Conservation (phyloP, 2,329 filamentous ascomycete species). For the Chaetoscypha palmicola region DNA sequence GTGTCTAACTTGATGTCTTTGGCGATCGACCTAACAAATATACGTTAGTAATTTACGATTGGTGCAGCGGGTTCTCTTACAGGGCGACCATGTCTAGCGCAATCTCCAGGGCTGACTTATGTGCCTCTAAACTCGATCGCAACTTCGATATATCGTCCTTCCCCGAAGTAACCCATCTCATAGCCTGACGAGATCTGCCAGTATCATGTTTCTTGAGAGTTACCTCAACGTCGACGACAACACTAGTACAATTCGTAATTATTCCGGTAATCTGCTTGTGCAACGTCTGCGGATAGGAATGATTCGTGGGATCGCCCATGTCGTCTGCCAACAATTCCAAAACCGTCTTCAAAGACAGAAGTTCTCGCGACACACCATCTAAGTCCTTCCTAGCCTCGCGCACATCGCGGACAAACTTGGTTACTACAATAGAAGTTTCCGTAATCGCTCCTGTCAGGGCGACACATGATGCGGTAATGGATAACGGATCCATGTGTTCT, state of each 20-base stretch:
- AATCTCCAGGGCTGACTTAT: conserved; percentile 11
- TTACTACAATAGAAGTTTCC: conserved; percentile 4
- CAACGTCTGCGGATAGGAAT: neutral
- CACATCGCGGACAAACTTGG: conserved; percentile 8
- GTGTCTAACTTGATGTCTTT: conserved; percentile 7
- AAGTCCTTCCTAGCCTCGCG: conserved; percentile 9
- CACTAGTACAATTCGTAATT: conserved; percentile 5
- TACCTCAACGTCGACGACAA: conserved; percentile 5
- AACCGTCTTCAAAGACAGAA: conserved; percentile 7
- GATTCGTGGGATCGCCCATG: neutral
- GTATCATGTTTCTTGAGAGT: conserved; percentile 3
- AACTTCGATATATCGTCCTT: conserved; percentile 7
- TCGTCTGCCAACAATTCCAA: conserved; percentile 10
- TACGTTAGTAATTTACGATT: neutral
- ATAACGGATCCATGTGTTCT: conserved; percentile 16
- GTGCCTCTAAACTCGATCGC: conserved; percentile 6
- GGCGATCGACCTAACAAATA: neutral
- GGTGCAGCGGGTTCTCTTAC: neutral
- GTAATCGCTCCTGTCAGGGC: conserved; percentile 5
- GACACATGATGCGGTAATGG: conserved; percentile 7
- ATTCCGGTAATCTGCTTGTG: conserved; percentile 7
- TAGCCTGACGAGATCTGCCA: neutral
- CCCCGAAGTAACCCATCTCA: conserved; percentile 6
- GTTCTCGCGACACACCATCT: conserved; percentile 10
- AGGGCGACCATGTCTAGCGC: conserved; percentile 10